Percentiles rank a stretch among this genome's conserved stretches.
phyloP scores from a whole-genome alignment of 1,284 basidiomycete species.

The Caloboletus firmus region DNA sequence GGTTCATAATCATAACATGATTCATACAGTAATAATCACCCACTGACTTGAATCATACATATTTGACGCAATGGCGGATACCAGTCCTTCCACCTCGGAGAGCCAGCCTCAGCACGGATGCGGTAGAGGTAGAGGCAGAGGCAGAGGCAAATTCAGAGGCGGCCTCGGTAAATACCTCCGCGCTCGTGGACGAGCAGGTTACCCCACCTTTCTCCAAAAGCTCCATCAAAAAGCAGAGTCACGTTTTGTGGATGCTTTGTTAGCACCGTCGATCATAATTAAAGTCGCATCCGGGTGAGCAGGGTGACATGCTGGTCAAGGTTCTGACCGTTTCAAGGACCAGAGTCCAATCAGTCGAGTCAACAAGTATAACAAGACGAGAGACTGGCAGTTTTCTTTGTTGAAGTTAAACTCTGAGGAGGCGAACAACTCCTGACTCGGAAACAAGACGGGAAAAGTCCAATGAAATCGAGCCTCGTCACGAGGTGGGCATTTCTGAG shows the following conservation, averaged over 20 bases:
- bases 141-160: slow-evolving; percentile 59
- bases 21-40: no score
- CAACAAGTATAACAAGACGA: not conserved
- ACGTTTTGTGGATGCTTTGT: no score
- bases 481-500: slow-evolving; percentile 52
- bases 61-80: slow-evolving; percentile 22
- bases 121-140: slow-evolving; percentile 37
- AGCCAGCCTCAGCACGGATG: slow-evolving; percentile 26
- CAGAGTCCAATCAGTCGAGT: not conserved
- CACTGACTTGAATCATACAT: no score
- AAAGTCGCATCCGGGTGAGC: no score
- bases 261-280: no score
- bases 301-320: no score
- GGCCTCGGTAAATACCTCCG: slow-evolving; percentile 72
- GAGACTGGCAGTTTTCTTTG: slow-evolving; percentile 58
- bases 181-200: slow-evolving; percentile 61
- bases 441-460: slow-evolving; percentile 68
- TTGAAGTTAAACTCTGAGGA: slow-evolving; percentile 82
- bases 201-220: no score
- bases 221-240: no score
- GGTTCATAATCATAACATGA: no score
- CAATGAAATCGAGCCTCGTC: slow-evolving; percentile 79
- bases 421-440: slow-evolving; percentile 69
- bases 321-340: slow-evolving; percentile 32
- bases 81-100: slow-evolving; percentile 11